phyloP scores from a whole-genome alignment of 257 asterid species.

The Gentiana macrophylla region DNA sequence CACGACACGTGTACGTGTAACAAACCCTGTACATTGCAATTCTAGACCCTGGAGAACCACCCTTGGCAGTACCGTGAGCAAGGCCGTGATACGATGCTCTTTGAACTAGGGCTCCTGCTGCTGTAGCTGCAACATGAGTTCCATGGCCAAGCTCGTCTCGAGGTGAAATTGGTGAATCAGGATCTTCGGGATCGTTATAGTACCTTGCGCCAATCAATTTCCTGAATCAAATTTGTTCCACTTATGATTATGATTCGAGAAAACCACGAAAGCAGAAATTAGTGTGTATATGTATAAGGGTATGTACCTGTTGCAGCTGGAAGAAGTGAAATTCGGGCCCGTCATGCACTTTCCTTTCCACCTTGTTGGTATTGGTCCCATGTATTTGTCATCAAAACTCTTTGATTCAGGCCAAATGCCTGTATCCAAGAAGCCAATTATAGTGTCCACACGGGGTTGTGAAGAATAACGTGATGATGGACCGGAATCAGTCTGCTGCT shows the following conservation, averaged over 20 bases:
- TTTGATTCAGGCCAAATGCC: constrained; percentile 83
- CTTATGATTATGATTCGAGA: too few relatives aligned
- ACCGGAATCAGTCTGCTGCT: constrained; percentile 17
- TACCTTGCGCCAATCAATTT: constrained; percentile 71
- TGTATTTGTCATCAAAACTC: constrained; percentile 43
- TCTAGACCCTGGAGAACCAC: constrained; percentile 55
- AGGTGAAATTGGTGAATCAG: constrained; percentile 13
- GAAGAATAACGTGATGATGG: constrained; percentile 18
- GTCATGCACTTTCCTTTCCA: constrained; percentile 76
- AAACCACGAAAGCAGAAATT: too few relatives aligned
- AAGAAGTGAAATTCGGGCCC: constrained; percentile 38
- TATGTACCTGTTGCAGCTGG: constrained; percentile 51
- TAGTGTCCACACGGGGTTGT: constrained; percentile 12
- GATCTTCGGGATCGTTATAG: constrained; percentile 20
- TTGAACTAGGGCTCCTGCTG: constrained; percentile 41
- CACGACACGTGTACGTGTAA: constrained; percentile 25
- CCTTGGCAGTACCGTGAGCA: constrained; percentile 51
- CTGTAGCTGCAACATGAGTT: constrained; percentile 63
- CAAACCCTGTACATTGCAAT: constrained; percentile 71
- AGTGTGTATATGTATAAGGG: too few relatives aligned
- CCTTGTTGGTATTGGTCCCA: constrained; percentile 47
- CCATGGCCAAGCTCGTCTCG: constrained; percentile 63
- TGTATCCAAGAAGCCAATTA: constrained; percentile 3
- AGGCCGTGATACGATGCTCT: constrained; percentile 58
- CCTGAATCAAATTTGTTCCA: constrained; percentile 15